Evolutionary conservation across 179 eudicot genomes (phyloP), one percentile per base, ranked within the genome.

Genomic region (Nepenthes alata): DNA sequence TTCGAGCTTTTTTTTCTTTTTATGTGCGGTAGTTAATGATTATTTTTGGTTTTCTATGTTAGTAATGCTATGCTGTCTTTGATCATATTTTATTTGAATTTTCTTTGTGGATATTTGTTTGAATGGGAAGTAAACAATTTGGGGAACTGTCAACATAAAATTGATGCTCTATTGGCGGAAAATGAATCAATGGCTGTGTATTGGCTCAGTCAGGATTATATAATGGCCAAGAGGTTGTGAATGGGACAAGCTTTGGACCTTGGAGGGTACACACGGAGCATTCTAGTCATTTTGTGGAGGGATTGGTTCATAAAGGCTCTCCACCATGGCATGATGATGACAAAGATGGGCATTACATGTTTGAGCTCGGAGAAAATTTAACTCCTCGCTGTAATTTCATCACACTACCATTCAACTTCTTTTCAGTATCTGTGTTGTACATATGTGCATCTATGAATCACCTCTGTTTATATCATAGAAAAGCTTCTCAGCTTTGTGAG

Each of bases 291-390:
- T 77, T 73, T 67, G 77, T 66, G 70, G 77, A 78, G 75, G 87
- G 85, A 75, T 63, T 84, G 78, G 72, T 75, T 74, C 85, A 80
- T 73, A 84, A 80, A 75, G 90, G 85, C 71, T 84, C 90, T 62
- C 90, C 90, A 69, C 90, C 90, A 41, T 79, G 87, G 90, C 83
- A 85, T 67, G 87, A 80, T 65, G 90, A 84, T 82, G 90, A 80
- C 85, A 84, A 84, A 77, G 90, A 84, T 75, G 90, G 90, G 58
- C 90, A 84, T 84, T 84, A 84, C 87, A 64, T 82, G 59, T 84
- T 82, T 84, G 89, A 81, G 84, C 86, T 81, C 51, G 89, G 89
- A 75, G 89, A 84, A 64, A 81, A 84, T 81, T 82, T 84, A 73
- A 81, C 86, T 56, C 82, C 74, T 55, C 90, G 87, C 83, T 84